Evolutionary conservation across 2,329 filamentous ascomycete species (phyloP).

Genomic region (Grosmannia clavigera): DNA sequence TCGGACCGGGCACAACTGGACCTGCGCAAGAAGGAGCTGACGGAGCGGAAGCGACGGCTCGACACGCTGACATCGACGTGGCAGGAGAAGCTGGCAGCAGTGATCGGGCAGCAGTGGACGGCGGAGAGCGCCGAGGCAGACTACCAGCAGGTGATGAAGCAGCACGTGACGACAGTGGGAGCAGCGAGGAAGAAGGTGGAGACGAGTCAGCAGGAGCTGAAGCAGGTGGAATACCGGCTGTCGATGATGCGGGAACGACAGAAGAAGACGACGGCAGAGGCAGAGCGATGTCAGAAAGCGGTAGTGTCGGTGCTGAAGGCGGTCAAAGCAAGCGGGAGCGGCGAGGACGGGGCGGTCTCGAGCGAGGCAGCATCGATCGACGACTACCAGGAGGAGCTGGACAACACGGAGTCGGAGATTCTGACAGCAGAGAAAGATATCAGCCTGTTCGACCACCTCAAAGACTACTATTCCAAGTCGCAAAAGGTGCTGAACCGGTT

Average conservation of each 20-base stretch:
- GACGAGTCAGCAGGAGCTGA: slow-evolving; percentile 55
- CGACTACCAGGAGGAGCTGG: slow-evolving; percentile 39
- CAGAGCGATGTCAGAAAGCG: slow-evolving; percentile 45
- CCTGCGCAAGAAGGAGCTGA: slow-evolving; percentile 66
- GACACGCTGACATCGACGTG: slow-evolving; percentile 68
- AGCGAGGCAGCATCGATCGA: slow-evolving; percentile 28
- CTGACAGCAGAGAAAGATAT: slow-evolving; percentile 53
- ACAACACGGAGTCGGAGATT: slow-evolving; percentile 39
- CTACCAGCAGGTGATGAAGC: slow-evolving; percentile 51
- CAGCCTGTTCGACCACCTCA: slow-evolving; percentile 55
- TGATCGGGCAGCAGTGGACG: slow-evolving; percentile 57
- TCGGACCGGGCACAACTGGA: slow-evolving; percentile 76
- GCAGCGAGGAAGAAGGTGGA: slow-evolving; percentile 62
- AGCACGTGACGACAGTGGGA: slow-evolving; percentile 43
- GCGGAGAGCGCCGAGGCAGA: slow-evolving; percentile 55
- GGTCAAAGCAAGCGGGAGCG: slow-evolving; percentile 23
- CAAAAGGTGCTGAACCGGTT: slow-evolving; percentile 52
- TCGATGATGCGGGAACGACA: slow-evolving; percentile 52
- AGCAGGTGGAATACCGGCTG: slow-evolving; percentile 63
- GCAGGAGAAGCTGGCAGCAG: slow-evolving; percentile 51
- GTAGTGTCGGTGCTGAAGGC: slow-evolving; percentile 36
- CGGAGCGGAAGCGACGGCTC: slow-evolving; percentile 60
- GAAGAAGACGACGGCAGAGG: slow-evolving; percentile 50
- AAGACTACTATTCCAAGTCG: slow-evolving; percentile 60
- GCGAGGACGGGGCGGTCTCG: slow-evolving; percentile 11